phyloP scores from a whole-genome alignment of 2,329 filamentous ascomycete genomes.

The Byssothecium circinans region DNA sequence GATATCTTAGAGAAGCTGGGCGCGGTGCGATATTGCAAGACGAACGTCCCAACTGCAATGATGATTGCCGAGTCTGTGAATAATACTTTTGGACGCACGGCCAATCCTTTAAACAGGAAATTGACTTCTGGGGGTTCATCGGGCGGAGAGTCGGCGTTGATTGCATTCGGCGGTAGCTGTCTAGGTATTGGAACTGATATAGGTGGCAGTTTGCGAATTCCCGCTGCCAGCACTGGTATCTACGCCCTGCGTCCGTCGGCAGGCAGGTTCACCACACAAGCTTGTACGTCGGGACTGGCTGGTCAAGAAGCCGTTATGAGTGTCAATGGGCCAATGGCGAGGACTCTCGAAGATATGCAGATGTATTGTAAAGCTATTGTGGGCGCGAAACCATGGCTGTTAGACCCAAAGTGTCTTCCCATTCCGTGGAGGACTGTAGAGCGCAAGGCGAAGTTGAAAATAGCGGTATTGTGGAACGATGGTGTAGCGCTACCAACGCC shows the following conservation, averaged over 20 bases:
- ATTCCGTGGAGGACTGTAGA: conserved; percentile 56
- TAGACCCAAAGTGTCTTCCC: conserved; percentile 56
- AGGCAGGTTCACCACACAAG: conserved; percentile 62
- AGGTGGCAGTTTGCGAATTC: conserved; percentile 58
- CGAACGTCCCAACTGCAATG: conserved; percentile 69
- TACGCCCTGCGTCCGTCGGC: conserved; percentile 60
- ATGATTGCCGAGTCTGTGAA: conserved; percentile 71
- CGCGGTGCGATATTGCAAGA: conserved; percentile 70
- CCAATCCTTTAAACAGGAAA: conserved; percentile 62
- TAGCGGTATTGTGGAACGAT: conserved; percentile 60
- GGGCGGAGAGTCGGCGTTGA: conserved; percentile 67
- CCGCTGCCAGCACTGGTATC: conserved; percentile 61
- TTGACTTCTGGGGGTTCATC: conserved; percentile 67
- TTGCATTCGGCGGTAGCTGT: conserved; percentile 60
- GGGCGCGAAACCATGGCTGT: conserved; percentile 53
- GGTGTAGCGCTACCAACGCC: conserved; percentile 55
- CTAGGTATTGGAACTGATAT: conserved; percentile 68
- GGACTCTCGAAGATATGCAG: conserved; percentile 55
- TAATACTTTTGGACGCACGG: conserved; percentile 64
- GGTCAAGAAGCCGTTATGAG: conserved; percentile 67
- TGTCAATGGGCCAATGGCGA: conserved; percentile 65
- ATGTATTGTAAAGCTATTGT: conserved; percentile 48
- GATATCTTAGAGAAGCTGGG: conserved; percentile 61
- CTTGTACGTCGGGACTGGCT: conserved; percentile 59
- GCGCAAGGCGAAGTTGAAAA: conserved; percentile 54